Conservation (phyloP, 2,329 filamentous ascomycete genomes). For the Epicoccum sorghinum region DNA sequence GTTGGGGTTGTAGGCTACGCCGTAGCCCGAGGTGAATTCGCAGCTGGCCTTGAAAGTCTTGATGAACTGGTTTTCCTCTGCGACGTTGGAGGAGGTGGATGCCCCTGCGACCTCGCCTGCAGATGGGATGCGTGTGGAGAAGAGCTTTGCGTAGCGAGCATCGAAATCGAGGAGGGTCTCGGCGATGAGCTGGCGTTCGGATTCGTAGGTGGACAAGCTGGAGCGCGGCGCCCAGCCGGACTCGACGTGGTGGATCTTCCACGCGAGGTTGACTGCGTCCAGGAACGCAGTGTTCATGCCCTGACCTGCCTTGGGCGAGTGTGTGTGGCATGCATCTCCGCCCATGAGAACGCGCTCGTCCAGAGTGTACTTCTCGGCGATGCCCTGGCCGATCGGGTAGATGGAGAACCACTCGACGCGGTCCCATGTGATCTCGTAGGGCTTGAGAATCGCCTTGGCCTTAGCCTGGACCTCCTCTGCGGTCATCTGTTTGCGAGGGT, state of each 20-base stretch:
- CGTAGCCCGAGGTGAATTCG: slow-evolving; percentile 92
- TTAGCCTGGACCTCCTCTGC: slow-evolving; percentile 63
- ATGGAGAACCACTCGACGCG: slow-evolving; percentile 70
- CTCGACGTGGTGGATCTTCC: slow-evolving; percentile 95
- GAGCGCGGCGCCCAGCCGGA: slow-evolving; percentile 76
- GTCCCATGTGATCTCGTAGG: slow-evolving; percentile 68
- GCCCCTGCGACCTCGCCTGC: slow-evolving; percentile 75
- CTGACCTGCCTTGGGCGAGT: slow-evolving; percentile 68
- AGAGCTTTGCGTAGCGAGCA: slow-evolving; percentile 86
- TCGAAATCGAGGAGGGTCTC: slow-evolving; percentile 87
- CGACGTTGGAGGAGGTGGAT: slow-evolving; percentile 31
- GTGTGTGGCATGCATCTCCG: slow-evolving; percentile 69
- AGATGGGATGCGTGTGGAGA: slow-evolving; percentile 77
- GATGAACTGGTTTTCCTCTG: slow-evolving; percentile 76
- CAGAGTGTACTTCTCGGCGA: slow-evolving; percentile 68
- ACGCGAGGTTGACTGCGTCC: slow-evolving; percentile 83
- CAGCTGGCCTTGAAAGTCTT: slow-evolving; percentile 89
- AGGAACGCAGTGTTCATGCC: slow-evolving; percentile 68
- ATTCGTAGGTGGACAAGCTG: slow-evolving; percentile 83
- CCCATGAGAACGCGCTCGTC: slow-evolving; percentile 71
- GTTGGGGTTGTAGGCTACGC: slow-evolving; percentile 84
- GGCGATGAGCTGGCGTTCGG: slow-evolving; percentile 82
- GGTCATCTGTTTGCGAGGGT: slow-evolving; percentile 65
- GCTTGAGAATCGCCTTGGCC: slow-evolving; percentile 64
- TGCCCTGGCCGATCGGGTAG: slow-evolving; percentile 70